Base-by-base conservation (phyloP, 2,329 filamentous ascomycete species). In the Rugonectria rugulosa region DNA sequence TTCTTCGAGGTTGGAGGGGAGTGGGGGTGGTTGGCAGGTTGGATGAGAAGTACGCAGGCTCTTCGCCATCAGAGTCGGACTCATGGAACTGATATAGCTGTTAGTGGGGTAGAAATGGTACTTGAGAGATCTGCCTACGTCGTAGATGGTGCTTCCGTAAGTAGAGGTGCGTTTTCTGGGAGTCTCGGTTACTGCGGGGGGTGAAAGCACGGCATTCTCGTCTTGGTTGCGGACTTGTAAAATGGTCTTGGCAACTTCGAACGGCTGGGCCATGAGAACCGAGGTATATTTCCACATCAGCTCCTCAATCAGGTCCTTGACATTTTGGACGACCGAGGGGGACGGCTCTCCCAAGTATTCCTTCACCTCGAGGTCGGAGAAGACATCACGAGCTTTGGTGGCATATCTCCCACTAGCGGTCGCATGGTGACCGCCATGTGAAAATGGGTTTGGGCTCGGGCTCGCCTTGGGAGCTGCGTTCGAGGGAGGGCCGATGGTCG, bases 211-310 rank as follows among this genome's bases (percentile, higher is more conserved):
- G 34, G 77, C 78, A 29, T 76, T 65, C 47, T 79, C 79, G 63
- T 83, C 82, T 66, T 87, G 84, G 59, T 74, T 76, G 62, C 82
- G 86, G 46, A 92, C 86, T 76, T 99, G 95, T 65, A 99, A 77
- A 52, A 98, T 85, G 12, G 89, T 95, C 82, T 97, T 98, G 69
- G 94, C 92, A 54, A 97, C 93, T 79, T 98, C 95, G 73, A 99
- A 98, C 12, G 95, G 95, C 76, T 99, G 95, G 49, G 92, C 90
- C 71, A 97, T 88, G 68, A 98, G 75, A 20, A 97, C 88, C 54
- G 89, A 92, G 12, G 88, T 89, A 77, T 99, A 99, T 71, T 95
- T 94, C 88, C 93, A 96, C 73, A 96, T 72, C 62, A 95, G 85
- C 72, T 93, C 88, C 71, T 98, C 92, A 42, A 97, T 70, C 57